phyloP scores from a whole-genome alignment of 2,329 filamentous ascomycete genomes.

The Monosporascus ibericus region DNA sequence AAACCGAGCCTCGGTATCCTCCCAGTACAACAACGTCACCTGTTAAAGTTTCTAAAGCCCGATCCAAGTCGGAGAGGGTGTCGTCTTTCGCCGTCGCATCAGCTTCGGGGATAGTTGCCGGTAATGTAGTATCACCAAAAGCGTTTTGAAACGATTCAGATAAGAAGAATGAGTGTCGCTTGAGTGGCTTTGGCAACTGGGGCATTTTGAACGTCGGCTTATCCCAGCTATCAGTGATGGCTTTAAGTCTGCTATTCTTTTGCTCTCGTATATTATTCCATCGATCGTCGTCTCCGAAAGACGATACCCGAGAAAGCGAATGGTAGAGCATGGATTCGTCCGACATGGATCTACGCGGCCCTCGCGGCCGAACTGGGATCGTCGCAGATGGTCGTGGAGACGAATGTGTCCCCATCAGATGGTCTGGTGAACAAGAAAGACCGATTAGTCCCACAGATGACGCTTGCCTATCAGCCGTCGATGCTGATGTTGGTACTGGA shows the following conservation, averaged over 20 bases:
- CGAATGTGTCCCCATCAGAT: neutral
- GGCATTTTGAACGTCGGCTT: slow-evolving; percentile 69
- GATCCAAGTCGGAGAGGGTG: slow-evolving; percentile 38
- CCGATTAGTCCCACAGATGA: neutral
- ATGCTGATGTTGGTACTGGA: neutral
- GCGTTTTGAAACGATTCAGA: slow-evolving; percentile 16
- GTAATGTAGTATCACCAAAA: slow-evolving; percentile 8
- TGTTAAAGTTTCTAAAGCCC: slow-evolving; percentile 59
- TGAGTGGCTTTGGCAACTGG: slow-evolving; percentile 44
- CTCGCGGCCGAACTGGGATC: slow-evolving; percentile 22
- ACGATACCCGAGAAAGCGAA: slow-evolving; percentile 71
- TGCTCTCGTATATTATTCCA: slow-evolving; percentile 78
- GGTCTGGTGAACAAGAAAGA: neutral
- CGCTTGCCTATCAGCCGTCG: neutral
- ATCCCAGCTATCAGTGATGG: slow-evolving; percentile 83
- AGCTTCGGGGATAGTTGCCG: slow-evolving; percentile 10
- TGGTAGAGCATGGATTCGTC: slow-evolving; percentile 76
- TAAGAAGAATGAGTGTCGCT: slow-evolving; percentile 17
- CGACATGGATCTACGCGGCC: slow-evolving; percentile 58
- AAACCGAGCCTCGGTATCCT: slow-evolving; percentile 83
- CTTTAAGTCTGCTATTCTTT: slow-evolving; percentile 84
- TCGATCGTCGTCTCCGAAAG: slow-evolving; percentile 73
- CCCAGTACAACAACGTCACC: slow-evolving; percentile 87
- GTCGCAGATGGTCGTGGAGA: slow-evolving; percentile 15
- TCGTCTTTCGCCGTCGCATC: slow-evolving; percentile 17